Conservation (phyloP, 2,329 filamentous ascomycete species). For the Fusarium denticulatum region DNA sequence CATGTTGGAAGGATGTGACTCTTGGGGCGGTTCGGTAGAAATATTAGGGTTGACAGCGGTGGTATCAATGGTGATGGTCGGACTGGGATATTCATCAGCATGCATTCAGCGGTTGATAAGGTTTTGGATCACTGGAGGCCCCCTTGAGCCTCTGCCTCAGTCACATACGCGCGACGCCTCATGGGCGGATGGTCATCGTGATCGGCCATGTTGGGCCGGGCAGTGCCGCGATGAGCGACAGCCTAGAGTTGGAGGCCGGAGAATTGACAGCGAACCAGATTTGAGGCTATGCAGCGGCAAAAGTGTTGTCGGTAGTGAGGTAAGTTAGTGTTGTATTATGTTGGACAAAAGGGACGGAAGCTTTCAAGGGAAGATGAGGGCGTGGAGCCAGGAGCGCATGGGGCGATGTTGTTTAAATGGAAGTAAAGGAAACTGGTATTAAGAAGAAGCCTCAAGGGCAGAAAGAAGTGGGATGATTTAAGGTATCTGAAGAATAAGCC, state of each 20-base stretch:
- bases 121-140: constrained; percentile 20
- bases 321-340: constrained; percentile 11
- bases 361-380: constrained; percentile 35
- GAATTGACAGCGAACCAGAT: constrained; percentile 5
- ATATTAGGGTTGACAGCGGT: constrained; percentile 51
- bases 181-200: constrained; percentile 38
- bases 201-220: constrained; percentile 36
- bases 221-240: constrained; percentile 21
- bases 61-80: constrained; percentile 66
- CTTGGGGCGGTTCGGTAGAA: constrained; percentile 45
- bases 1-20: constrained; percentile 42
- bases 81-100: constrained; percentile 49
- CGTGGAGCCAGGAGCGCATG: constrained; percentile 38
- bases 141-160: constrained; percentile 5
- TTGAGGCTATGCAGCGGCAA: constrained; percentile 40
- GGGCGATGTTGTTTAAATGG: constrained; percentile 23
- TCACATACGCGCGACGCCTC: constrained; percentile 42
- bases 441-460: constrained; percentile 10
- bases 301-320: constrained; percentile 8
- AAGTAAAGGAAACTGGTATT: constrained; percentile 19
- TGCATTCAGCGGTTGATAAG: constrained; percentile 21
- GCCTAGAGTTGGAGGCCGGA: constrained; percentile 8
- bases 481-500: neutral
- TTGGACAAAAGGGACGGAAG: constrained; percentile 28
- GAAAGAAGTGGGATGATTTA: constrained; percentile 6